Conservation (phyloP, 2,329 filamentous ascomycete genomes). For the Xylariaceae sp. region DNA sequence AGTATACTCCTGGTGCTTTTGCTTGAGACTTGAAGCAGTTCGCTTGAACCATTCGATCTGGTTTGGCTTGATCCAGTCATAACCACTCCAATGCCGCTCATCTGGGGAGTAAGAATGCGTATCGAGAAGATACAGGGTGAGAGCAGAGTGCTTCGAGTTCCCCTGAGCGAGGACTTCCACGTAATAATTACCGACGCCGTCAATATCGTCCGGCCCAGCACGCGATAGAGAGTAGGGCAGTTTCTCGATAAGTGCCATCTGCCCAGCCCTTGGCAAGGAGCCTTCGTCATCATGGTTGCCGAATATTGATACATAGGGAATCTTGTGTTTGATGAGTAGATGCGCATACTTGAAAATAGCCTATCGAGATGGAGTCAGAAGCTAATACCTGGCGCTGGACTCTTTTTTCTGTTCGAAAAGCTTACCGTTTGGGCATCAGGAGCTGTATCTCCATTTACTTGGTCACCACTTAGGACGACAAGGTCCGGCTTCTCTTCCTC, state of each 20-base stretch:
- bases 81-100: slow-evolving; percentile 81
- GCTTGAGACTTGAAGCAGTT: slow-evolving; percentile 69
- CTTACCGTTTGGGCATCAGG: slow-evolving; percentile 81
- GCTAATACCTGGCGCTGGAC: not conserved
- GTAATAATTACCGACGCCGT: slow-evolving; percentile 92
- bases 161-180: slow-evolving; percentile 83
- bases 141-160: slow-evolving; percentile 75
- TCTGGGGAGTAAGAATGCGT: slow-evolving; percentile 90
- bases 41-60: slow-evolving; percentile 94
- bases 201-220: slow-evolving; percentile 76
- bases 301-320: slow-evolving; percentile 91
- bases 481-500: slow-evolving; percentile 93
- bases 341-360: slow-evolving; percentile 91
- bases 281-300: slow-evolving; percentile 97
- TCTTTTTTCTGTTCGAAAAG: not conserved
- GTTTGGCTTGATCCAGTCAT: slow-evolving; percentile 93
- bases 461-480: slow-evolving; percentile 87
- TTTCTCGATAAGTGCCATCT: slow-evolving; percentile 82
- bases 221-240: slow-evolving; percentile 86
- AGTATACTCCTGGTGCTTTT: slow-evolving; percentile 76
- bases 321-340: slow-evolving; percentile 77
- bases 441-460: slow-evolving; percentile 90
- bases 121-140: slow-evolving; percentile 93
- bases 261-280: slow-evolving; percentile 66
- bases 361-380: slow-evolving; percentile 37